phyloP scores from a whole-genome alignment of 352 stramenopile genomes.

The Globisporangium sylvaticum region DNA sequence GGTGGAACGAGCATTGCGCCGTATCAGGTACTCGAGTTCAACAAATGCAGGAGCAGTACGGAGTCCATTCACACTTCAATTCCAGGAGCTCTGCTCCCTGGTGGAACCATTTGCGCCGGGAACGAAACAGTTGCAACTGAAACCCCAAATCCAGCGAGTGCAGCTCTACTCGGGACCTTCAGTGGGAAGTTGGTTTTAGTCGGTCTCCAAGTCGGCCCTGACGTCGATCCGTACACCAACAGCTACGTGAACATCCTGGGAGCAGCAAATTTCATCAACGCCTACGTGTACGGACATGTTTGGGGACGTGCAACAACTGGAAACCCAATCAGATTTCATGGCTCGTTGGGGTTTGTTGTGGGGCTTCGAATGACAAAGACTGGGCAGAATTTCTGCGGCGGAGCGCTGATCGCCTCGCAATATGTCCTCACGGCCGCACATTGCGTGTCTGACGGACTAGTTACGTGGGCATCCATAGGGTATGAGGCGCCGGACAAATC shows the following conservation, averaged over 20 bases:
- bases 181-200: background rate
- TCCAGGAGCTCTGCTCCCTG: background rate
- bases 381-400: slow-evolving; percentile 6
- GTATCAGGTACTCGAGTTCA: background rate
- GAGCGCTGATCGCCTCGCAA: slow-evolving; percentile 3
- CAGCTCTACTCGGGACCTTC: slow-evolving; percentile 1
- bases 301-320: background rate
- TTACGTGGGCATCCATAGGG: slow-evolving; percentile 17
- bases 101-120: slow-evolving; percentile 4
- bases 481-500: slow-evolving; percentile 1
- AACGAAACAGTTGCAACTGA: background rate
- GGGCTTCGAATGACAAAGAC: background rate
- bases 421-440: slow-evolving; percentile 6
- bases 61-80: background rate
- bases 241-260: background rate
- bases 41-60: too few species aligned
- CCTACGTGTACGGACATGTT: background rate
- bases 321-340: too few species aligned
- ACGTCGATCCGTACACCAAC: background rate
- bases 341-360: too few species aligned
- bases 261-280: slow-evolving; percentile 14
- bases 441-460: slow-evolving; percentile 12
- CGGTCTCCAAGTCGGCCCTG: background rate
- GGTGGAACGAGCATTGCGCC: background rate
- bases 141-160: background rate